phyloP scores from a whole-genome alignment of 805 yeast species.

The Teunomyces pallodes region DNA sequence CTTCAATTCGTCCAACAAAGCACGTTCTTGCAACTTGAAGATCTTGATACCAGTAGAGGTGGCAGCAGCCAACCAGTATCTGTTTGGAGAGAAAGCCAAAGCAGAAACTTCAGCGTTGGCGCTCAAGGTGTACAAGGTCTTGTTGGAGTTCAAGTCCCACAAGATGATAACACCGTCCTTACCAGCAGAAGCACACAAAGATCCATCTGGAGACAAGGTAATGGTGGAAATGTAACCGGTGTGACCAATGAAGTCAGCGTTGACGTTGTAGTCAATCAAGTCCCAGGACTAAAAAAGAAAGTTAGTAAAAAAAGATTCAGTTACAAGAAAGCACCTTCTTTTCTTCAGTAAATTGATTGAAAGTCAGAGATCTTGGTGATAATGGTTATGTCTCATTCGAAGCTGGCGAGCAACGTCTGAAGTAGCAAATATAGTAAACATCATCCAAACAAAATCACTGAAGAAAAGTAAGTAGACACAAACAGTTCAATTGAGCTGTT shows the following conservation, averaged over 20 bases:
- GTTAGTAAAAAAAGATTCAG: constrained; percentile 26
- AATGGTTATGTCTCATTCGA: constrained; percentile 89
- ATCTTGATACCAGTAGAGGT: constrained; percentile 97
- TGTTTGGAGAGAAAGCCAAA: constrained; percentile 99
- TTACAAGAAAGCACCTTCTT: constrained; percentile 2
- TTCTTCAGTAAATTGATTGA: neutral
- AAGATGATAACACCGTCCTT: constrained; percentile 98
- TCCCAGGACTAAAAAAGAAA: constrained; percentile 87
- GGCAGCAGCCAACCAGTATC: constrained; percentile 99
- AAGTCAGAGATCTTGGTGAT: constrained; percentile 99
- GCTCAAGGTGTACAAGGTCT: constrained; percentile 86
- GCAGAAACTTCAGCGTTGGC: constrained; percentile 98
- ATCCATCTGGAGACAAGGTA: constrained; percentile 99
- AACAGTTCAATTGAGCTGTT: too few species aligned
- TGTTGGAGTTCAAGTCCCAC: constrained; percentile 91
- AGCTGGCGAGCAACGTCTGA: constrained; percentile 68
- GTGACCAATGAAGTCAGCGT: constrained; percentile 98
- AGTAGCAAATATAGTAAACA: constrained; percentile 97
- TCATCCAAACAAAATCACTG: constrained; percentile 48
- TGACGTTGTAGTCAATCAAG: constrained; percentile 74
- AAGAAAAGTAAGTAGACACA: neutral
- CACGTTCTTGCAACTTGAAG: constrained; percentile 95
- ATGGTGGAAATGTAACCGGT: constrained; percentile 96
- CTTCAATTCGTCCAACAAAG: constrained; percentile 93
- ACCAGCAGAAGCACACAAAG: constrained; percentile 99